Evolutionary conservation across 805 yeast species (phyloP).

Genomic region (Wickerhamiella bombiphila): DNA sequence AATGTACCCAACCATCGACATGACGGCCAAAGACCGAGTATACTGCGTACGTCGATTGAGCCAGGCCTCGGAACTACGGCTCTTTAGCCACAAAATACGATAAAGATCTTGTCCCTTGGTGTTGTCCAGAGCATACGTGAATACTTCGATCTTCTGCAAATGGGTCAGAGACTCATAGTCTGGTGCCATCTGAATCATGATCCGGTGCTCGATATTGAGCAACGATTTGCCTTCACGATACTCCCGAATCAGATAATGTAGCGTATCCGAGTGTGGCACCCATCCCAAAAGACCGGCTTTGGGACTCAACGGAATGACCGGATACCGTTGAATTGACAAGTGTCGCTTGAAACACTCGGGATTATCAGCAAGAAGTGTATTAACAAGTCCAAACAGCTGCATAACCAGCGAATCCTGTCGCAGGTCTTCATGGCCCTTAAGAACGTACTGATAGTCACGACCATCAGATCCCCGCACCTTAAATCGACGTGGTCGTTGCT

Average conservation of each 20-base stretch:
- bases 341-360: slow-evolving; percentile 95
- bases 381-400: slow-evolving; percentile 94
- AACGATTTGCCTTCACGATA: slow-evolving; percentile 84
- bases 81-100: slow-evolving; percentile 90
- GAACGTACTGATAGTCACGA: slow-evolving; percentile 61
- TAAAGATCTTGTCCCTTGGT: slow-evolving; percentile 94
- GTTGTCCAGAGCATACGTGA: slow-evolving; percentile 87
- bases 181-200: slow-evolving; percentile 96
- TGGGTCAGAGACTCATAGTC: slow-evolving; percentile 82
- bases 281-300: slow-evolving; percentile 93
- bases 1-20: slow-evolving; percentile 98
- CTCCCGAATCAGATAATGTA: slow-evolving; percentile 83
- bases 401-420: slow-evolving; percentile 94
- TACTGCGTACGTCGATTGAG: slow-evolving; percentile 91
- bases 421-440: slow-evolving; percentile 96
- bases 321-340: slow-evolving; percentile 76
- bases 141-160: slow-evolving; percentile 88
- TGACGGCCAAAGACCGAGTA: slow-evolving; percentile 88
- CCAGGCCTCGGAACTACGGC: slow-evolving; percentile 96
- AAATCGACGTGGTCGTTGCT: slow-evolving; percentile 85
- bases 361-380: slow-evolving; percentile 74
- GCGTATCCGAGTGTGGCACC: slow-evolving; percentile 96
- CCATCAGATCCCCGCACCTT: slow-evolving; percentile 82
- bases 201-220: slow-evolving; percentile 83
- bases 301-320: slow-evolving; percentile 93